These are phyloP conservation scores for Chaetomiaceae sp. DNA, from an alignment of 2,329 filamentous ascomycete species.

Conservation along the genomic window DNA sequence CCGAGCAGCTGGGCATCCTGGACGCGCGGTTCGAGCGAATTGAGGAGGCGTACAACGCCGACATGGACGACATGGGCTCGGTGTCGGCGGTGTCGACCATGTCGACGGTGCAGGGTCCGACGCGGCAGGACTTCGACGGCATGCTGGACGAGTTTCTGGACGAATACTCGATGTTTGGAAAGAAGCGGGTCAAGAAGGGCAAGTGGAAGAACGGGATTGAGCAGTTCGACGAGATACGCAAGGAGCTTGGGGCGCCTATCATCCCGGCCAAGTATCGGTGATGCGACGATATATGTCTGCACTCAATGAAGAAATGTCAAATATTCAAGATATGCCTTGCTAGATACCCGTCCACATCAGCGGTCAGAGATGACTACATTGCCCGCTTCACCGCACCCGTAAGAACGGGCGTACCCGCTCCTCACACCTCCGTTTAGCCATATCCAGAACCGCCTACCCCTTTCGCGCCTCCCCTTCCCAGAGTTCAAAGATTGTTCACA, in stretches of 20 bases:
- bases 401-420: too few species aligned
- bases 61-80: constrained; percentile 43
- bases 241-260: constrained; percentile 69
- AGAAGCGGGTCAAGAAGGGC: constrained; percentile 71
- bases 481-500: too few species aligned
- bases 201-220: constrained; percentile 75
- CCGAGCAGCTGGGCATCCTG: constrained; percentile 76
- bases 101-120: constrained; percentile 61
- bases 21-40: constrained; percentile 90
- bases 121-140: constrained; percentile 74
- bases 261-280: constrained; percentile 33
- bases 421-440: too few species aligned
- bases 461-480: too few species aligned
- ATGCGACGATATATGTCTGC: not conserved
- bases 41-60: constrained; percentile 65
- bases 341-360: too few species aligned
- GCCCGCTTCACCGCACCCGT: too few species aligned
- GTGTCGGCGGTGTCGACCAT: constrained; percentile 62
- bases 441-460: too few species aligned
- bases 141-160: constrained; percentile 93
- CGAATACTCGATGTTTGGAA: constrained; percentile 63
- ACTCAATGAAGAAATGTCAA: not conserved
- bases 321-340: not conserved
- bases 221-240: constrained; percentile 85
- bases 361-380: too few species aligned